Conservation (phyloP, 169 alveolate genomes). For the Eimeria sp. region DNA sequence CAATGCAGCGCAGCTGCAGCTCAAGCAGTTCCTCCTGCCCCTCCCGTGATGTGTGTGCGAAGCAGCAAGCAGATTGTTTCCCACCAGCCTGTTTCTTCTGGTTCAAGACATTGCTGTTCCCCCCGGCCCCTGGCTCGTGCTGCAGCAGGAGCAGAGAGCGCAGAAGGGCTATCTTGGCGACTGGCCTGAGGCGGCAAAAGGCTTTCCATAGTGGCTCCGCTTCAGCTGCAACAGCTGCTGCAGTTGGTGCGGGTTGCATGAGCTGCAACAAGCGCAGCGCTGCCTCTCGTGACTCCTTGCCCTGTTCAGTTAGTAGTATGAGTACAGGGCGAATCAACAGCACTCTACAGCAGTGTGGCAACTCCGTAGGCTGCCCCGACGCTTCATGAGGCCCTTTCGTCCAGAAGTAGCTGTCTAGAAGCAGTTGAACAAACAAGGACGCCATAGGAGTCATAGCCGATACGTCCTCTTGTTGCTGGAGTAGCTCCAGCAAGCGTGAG, state of each 20-base stretch:
- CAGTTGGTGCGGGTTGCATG: background rate
- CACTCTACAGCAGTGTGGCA: constrained; percentile 3
- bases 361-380: background rate
- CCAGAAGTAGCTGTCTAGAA: background rate
- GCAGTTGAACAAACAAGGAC: constrained; percentile 25
- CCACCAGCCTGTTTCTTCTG: background rate
- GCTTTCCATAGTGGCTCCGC: background rate
- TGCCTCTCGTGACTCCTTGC: background rate
- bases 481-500: constrained; percentile 44
- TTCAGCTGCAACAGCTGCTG: constrained; percentile 2
- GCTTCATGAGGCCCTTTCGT: background rate
- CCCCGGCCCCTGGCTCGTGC: constrained; percentile 23
- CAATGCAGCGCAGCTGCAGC: constrained; percentile 44
- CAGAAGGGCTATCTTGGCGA: constrained; percentile 30
- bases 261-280: constrained; percentile 18
- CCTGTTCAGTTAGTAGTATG: background rate
- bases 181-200: background rate
- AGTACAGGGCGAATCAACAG: background rate
- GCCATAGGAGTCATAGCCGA: background rate
- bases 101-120: background rate
- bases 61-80: background rate
- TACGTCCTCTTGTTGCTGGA: background rate
- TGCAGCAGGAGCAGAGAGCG: constrained; percentile 49
- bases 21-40: constrained; percentile 29
- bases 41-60: background rate